Base-by-base conservation (phyloP, 352 stramenopile species). In the Bremia lactucae region DNA sequence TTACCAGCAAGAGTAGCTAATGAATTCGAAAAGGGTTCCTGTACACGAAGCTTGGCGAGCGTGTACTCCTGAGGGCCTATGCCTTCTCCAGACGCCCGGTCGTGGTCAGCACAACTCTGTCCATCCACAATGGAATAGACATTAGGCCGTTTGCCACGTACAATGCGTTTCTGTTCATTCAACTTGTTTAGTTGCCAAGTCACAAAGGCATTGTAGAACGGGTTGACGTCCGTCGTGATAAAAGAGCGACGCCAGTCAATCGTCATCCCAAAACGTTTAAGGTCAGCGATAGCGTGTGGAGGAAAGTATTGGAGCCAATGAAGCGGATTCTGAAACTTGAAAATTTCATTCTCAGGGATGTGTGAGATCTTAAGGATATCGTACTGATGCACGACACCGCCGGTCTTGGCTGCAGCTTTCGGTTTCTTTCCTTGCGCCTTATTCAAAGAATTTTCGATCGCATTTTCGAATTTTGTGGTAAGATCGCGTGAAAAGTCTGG, bases 291-390 rank as follows among this genome's bases (percentile, higher is more conserved):
- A 29, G 95, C 96, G 49, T 98, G 83, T 11, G 96, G 97, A 14
- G 97, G 95, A 71, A 99, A 99, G 73, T 99, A 99, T 42, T 82
- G 62, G 19, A 99, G 73, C 97, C 97, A 99, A 72, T 98, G 81
- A 20, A 96, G 63, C 14, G 96, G 94, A 62, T 99, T 95, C 24
- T 88, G 68, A 67, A 99, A 99, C 56, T 86, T 74, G 21, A 89
- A 80, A 64, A 99, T 99, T 48, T 97, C 87, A 31, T 98, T 87
- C 24, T 87, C 72, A 2, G 78, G 75, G 46, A 92, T 83, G 72
- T 83, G 56, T 3, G 77, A 92, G 52, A 95, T 88, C 69, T 95
- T 97, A 44, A 99, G 73, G 62, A 99, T 99, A 52, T 98, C 94
- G 82, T 97, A 99, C 66, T 99, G 96, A 25, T 91, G 85, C 37